Percentiles rank a stretch among this genome's conserved stretches.
Conservation (phyloP, 495 filamentous ascomycete genomes). For the Lineolata rhizophorae region DNA sequence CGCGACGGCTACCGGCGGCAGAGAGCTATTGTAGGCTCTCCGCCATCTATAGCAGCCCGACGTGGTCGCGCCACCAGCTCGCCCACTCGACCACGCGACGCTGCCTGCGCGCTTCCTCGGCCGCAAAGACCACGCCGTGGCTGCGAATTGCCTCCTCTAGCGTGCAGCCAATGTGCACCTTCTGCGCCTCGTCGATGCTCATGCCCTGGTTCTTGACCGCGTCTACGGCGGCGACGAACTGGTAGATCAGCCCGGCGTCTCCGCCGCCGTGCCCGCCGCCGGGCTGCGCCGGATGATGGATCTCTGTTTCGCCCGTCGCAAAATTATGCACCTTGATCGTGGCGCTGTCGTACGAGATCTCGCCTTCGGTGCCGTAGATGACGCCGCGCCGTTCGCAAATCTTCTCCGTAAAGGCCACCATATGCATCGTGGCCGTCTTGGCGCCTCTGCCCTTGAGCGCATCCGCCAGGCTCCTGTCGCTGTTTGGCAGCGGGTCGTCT, state of each 20-base stretch:
- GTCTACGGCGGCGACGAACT: slow-evolving; percentile 64
- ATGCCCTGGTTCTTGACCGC: slow-evolving; percentile 50
- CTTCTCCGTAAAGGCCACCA: slow-evolving; percentile 62
- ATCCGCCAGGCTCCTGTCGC: slow-evolving; percentile 2
- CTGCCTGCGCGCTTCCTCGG: slow-evolving; percentile 58
- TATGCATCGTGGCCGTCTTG: slow-evolving; percentile 79
- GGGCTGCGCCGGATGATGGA: slow-evolving; percentile 29
- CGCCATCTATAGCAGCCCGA: no score
- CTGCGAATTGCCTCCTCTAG: slow-evolving; percentile 69
- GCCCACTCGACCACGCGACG: slow-evolving; percentile 53
- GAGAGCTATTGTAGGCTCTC: no score
- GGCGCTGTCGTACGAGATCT: slow-evolving; percentile 57
- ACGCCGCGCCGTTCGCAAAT: slow-evolving; percentile 66
- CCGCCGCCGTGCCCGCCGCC: slow-evolving; percentile 62
- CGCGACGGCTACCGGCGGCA: no score
- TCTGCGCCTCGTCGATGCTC: slow-evolving; percentile 52
- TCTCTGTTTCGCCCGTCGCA: slow-evolving; percentile 27
- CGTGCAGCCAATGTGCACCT: slow-evolving; percentile 50
- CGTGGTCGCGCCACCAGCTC: slow-evolving; percentile 82
- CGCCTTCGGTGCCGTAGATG: slow-evolving; percentile 68
- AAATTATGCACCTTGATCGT: slow-evolving; percentile 46
- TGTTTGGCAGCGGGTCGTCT: slow-evolving; percentile 26
- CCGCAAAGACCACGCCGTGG: slow-evolving; percentile 86
- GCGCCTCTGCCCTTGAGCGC: slow-evolving; percentile 29
- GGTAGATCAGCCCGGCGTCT: slow-evolving; percentile 56